These are phyloP conservation scores for Apiotrichum siamense DNA, from an alignment of 1,284 basidiomycete genomes.

Conservation along the genomic window DNA sequence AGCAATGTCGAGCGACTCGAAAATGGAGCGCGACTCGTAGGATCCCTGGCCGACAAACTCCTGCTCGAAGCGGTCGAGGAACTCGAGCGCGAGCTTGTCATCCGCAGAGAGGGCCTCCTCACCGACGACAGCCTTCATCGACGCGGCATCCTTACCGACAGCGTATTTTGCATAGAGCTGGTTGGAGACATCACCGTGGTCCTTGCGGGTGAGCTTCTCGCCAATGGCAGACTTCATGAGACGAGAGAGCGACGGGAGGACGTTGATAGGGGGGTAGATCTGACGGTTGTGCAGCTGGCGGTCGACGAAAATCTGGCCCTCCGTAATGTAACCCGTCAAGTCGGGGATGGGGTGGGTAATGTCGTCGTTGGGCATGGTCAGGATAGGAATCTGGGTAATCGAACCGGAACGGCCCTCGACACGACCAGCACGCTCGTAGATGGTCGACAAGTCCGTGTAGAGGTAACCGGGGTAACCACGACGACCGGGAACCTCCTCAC, in stretches of 20 bases:
- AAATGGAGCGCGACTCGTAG: conserved; percentile 94
- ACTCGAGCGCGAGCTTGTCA: conserved; percentile 62
- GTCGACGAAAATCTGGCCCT: conserved; percentile 99
- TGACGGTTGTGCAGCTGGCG: conserved; percentile 63
- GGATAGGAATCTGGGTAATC: conserved; percentile 98
- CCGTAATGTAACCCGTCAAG: conserved; percentile 97
- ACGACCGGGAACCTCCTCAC: conserved; percentile 98
- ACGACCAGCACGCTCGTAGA: conserved; percentile 98
- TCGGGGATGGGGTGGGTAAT: conserved; percentile 99
- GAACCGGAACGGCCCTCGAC: conserved; percentile 97
- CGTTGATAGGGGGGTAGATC: conserved; percentile 99
- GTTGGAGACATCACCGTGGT: conserved; percentile 98
- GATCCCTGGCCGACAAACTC: conserved; percentile 92
- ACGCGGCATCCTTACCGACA: conserved; percentile 91
- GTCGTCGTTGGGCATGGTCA: conserved; percentile 99
- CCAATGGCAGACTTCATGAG: conserved; percentile 99
- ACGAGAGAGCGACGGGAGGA: conserved; percentile 94
- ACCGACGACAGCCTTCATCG: conserved; percentile 99
- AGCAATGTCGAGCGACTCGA: conserved; percentile 93
- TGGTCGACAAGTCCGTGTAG: conserved; percentile 95
- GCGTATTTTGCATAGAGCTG: conserved; percentile 98
- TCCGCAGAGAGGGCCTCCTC: conserved; percentile 83
- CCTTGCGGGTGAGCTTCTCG: conserved; percentile 92
- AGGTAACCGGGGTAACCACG: conserved; percentile 85
- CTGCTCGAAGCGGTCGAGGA: conserved; percentile 89